phyloP scores from a whole-genome alignment of 2,329 filamentous ascomycete genomes.

The Metarhizium robertsii region DNA sequence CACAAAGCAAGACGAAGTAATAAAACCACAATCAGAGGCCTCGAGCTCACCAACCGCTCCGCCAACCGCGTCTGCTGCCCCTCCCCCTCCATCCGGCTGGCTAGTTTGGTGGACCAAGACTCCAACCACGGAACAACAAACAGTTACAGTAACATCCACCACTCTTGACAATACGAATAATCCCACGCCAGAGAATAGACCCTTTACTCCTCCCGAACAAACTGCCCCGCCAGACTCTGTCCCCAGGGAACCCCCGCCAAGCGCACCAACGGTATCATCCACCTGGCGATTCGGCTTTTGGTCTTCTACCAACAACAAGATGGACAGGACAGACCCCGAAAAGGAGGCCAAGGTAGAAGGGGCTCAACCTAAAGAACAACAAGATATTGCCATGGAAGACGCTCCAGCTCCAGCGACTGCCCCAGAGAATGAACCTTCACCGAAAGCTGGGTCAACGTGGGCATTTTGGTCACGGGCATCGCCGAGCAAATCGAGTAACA shows the following conservation, averaged over 20 bases:
- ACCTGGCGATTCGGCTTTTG: slow-evolving; percentile 32
- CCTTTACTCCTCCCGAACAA: slow-evolving; percentile 15
- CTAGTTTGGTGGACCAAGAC: slow-evolving; percentile 39
- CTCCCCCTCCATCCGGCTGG: slow-evolving; percentile 37
- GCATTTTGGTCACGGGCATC: slow-evolving; percentile 68
- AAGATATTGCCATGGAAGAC: slow-evolving; percentile 36
- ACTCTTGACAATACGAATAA: slow-evolving; percentile 3
- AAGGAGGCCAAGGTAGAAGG: slow-evolving; percentile 1
- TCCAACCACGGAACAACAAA: slow-evolving; percentile 10
- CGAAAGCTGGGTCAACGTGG: slow-evolving; percentile 58
- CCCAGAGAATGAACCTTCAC: slow-evolving; percentile 22
- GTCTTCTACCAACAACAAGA: slow-evolving; percentile 14
- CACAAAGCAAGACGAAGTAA: neutral
- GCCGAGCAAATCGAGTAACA: slow-evolving; percentile 23
- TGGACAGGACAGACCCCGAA: neutral
- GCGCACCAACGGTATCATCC: slow-evolving; percentile 12
- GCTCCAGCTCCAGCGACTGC: slow-evolving; percentile 25
- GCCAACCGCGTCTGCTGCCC: slow-evolving; percentile 6
- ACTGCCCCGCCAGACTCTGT: slow-evolving; percentile 9
- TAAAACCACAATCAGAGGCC: neutral
- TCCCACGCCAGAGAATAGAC: slow-evolving; percentile 10
- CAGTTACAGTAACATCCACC: slow-evolving; percentile 8
- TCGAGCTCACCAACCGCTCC: neutral
- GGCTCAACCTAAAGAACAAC: slow-evolving; percentile 13
- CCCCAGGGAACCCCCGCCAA: slow-evolving; percentile 9